phyloP scores from a whole-genome alignment of 2,329 filamentous ascomycete species.

The Nemania bipapillata region DNA sequence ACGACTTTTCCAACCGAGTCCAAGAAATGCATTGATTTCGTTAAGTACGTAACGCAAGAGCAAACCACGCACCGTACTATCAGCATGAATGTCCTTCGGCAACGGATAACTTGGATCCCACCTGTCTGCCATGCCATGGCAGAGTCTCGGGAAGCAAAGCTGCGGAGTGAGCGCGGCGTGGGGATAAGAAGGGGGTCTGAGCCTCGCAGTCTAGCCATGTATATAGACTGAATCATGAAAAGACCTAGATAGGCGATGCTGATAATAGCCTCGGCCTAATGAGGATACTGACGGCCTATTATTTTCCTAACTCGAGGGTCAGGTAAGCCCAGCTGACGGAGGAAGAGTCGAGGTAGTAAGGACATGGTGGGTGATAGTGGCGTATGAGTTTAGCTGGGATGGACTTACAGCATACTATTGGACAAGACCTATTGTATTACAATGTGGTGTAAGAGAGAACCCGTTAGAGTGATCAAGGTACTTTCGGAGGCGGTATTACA shows the following conservation, averaged over 20 bases:
- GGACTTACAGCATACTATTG: slow-evolving; percentile 1
- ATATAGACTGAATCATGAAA: slow-evolving; percentile 25
- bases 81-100: background rate
- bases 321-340: slow-evolving; percentile 22
- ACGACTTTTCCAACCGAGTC: no score
- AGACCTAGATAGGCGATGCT: slow-evolving; percentile 1
- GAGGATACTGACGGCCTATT: slow-evolving; percentile 2
- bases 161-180: background rate
- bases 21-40: no score
- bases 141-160: background rate
- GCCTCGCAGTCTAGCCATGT: background rate
- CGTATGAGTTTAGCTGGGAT: slow-evolving; percentile 9
- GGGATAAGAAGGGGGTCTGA: slow-evolving; percentile 12
- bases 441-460: background rate
- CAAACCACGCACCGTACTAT: background rate
- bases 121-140: background rate
- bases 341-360: slow-evolving; percentile 7
- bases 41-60: background rate
- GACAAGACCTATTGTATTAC: slow-evolving; percentile 4
- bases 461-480: slow-evolving; percentile 17
- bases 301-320: background rate
- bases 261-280: background rate
- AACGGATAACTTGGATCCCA: background rate
- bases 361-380: slow-evolving; percentile 25
- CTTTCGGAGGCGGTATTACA: slow-evolving; percentile 8